Evolutionary conservation across 441 rosid genomes (phyloP).

Genomic region (Populus trichocarpa): DNA sequence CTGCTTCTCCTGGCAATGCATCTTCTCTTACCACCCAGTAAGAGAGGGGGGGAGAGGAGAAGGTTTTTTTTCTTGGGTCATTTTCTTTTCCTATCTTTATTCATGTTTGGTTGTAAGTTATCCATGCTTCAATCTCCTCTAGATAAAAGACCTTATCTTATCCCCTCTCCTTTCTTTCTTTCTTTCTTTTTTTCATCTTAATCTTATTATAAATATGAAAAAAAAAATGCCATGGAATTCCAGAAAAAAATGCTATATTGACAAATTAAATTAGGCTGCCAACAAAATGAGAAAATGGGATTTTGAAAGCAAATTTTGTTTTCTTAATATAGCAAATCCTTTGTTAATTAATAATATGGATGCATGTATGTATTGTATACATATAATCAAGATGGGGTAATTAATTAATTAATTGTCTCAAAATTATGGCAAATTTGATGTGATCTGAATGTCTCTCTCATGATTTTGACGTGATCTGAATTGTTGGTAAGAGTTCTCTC

Average conservation of each 20-base stretch:
- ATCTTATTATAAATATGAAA: background rate
- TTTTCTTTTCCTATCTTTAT: background rate
- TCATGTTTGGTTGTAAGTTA: background rate
- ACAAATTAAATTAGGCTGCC: no score
- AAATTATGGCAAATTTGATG: background rate
- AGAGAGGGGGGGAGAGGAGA: background rate
- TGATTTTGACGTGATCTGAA: background rate
- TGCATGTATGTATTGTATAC: background rate
- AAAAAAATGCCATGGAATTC: background rate
- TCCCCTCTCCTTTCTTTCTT: background rate
- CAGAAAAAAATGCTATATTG: background rate
- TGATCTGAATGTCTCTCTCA: background rate
- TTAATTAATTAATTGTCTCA: background rate
- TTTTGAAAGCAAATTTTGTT: background rate
- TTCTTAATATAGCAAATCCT: background rate
- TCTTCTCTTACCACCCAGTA: slow-evolving; percentile 40
- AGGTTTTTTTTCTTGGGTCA: background rate
- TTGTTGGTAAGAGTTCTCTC: no score
- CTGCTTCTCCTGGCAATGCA: slow-evolving; percentile 38
- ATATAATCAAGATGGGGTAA: no score
- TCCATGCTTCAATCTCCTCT: background rate
- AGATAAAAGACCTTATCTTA: background rate
- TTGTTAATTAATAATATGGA: no score
- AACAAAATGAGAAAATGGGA: background rate
- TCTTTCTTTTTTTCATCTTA: no score